Base-by-base conservation (phyloP, 169 alveolate species). In the Babesia sp. region DNA sequence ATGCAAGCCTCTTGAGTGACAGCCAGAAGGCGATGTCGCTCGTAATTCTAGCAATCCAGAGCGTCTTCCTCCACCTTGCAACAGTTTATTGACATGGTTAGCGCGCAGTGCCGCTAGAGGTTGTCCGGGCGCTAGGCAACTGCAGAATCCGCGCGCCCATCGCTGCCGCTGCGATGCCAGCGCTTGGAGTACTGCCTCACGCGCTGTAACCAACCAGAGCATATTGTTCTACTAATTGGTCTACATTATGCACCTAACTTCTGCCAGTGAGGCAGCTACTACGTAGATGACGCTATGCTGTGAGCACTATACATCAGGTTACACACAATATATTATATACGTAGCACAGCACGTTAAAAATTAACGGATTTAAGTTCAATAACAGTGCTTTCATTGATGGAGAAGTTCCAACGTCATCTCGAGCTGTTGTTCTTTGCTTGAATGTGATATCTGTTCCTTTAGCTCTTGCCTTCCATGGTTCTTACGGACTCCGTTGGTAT, bases 121-220 rank as follows among this genome's bases (percentile, higher is more conserved):
- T 28, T 39, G 29, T 5, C n/a, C 51, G 14, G 2, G 29, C 14
- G 26, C 53, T 6, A 18, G 51, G 51, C 67, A 31, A 37, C 36
- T 61, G 58, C 44, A 28, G 71, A 61, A 61, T 61, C 71, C 71
- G 11, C 58, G 71, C 16, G 58, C 59, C 36, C 55, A n/a, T 4
- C 48, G 39, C 20, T 39, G 31, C 45, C 29, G 37, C 20, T 41
- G 71, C 9, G 55, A 14, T 57, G 57, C 29, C 42, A 61, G 71
- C n/a, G 39, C 58, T 5, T 54, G 42, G 37, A 11, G 11, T 20
- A 41, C 6, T 14, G 71, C 55, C 14, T 16, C 18, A 16, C 45
- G 71, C 14, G 22, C 37, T 16, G 58, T 41, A 45, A 44, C 20
- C 31, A 18, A 39, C 44, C 1, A 3, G 14, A 16, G 41, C 71